phyloP scores from a whole-genome alignment of 192 early-diverging fungal species.

The Spizellomyces sp. region DNA sequence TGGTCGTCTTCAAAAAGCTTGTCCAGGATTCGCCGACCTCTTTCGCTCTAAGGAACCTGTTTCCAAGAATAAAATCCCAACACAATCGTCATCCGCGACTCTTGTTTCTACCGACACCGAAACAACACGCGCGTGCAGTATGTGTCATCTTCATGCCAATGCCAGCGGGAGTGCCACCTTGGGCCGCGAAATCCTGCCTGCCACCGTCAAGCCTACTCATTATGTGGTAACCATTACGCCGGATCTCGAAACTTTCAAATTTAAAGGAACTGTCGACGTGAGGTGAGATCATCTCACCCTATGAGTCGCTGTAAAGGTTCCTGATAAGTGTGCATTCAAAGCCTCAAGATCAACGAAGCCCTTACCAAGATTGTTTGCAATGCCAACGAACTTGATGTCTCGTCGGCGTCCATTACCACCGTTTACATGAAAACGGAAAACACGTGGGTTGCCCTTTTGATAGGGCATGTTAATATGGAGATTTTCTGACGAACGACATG shows the following conservation, averaged over 20 bases:
- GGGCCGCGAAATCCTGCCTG: constrained; percentile 75
- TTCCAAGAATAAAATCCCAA: too few species aligned
- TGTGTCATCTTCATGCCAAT: constrained; percentile 26
- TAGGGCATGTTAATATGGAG: too few species aligned
- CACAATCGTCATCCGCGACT: too few species aligned
- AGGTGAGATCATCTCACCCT: constrained; percentile 47
- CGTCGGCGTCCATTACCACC: constrained; percentile 32
- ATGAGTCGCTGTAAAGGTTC: neutral
- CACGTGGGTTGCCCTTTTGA: constrained; percentile 29
- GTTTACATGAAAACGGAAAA: constrained; percentile 38
- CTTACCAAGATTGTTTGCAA: constrained; percentile 44
- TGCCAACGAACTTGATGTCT: constrained; percentile 46
- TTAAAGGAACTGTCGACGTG: constrained; percentile 76
- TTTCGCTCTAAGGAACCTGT: neutral
- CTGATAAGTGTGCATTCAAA: constrained; percentile 1
- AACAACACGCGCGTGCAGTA: constrained; percentile 20
- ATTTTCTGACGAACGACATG: neutral
- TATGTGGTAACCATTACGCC: constrained; percentile 82
- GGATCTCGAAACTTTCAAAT: constrained; percentile 77
- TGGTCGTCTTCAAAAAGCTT: neutral
- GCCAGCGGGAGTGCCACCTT: constrained; percentile 10
- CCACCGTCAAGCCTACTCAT: constrained; percentile 79
- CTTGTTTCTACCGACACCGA: neutral
- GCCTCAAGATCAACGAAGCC: constrained; percentile 46
- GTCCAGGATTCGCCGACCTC: neutral